Evolutionary conservation across 768 basidiomycete genomes (phyloP).

Genomic region (Strobilomyces echinocephalus): DNA sequence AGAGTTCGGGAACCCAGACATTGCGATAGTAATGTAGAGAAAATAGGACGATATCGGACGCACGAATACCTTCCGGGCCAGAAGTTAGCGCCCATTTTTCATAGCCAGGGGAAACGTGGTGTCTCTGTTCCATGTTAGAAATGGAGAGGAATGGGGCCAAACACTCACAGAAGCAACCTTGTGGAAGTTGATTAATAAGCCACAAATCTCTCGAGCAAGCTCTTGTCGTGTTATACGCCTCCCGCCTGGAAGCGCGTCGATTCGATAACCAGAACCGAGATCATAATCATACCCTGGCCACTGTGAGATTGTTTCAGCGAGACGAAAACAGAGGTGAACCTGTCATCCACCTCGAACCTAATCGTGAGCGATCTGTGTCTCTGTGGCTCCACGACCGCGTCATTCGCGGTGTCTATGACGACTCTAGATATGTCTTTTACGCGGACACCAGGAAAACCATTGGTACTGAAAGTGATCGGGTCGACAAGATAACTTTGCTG

Average conservation of each 20-base stretch:
- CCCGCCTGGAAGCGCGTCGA: slow-evolving; percentile 8
- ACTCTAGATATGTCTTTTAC: slow-evolving; percentile 12
- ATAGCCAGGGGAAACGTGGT: slow-evolving; percentile 6
- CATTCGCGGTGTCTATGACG: slow-evolving; percentile 16
- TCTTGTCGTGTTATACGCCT: slow-evolving; percentile 18
- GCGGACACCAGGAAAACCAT: slow-evolving; percentile 19
- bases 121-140: slow-evolving; percentile 5
- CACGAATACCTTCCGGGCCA: slow-evolving; percentile 13
- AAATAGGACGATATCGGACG: slow-evolving; percentile 16
- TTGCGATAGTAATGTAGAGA: slow-evolving; percentile 25
- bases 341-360: slow-evolving; percentile 14
- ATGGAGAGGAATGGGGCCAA: neutral
- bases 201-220: slow-evolving; percentile 16
- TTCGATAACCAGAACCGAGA: neutral
- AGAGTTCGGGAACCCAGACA: slow-evolving; percentile 28
- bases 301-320: neutral
- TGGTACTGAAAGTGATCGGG: slow-evolving; percentile 18
- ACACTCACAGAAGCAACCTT: slow-evolving; percentile 7
- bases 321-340: neutral
- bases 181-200: slow-evolving; percentile 9
- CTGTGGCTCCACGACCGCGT: slow-evolving; percentile 12
- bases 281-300: neutral
- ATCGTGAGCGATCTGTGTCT: slow-evolving; percentile 21
- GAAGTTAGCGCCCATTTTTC: slow-evolving; percentile 20
- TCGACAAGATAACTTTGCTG: slow-evolving; percentile 9